Percentiles rank a stretch among this genome's conserved stretches.
These are phyloP conservation scores for Ceriops tagal DNA, from an alignment of 345 rosid genomes.

Conservation along the genomic window DNA sequence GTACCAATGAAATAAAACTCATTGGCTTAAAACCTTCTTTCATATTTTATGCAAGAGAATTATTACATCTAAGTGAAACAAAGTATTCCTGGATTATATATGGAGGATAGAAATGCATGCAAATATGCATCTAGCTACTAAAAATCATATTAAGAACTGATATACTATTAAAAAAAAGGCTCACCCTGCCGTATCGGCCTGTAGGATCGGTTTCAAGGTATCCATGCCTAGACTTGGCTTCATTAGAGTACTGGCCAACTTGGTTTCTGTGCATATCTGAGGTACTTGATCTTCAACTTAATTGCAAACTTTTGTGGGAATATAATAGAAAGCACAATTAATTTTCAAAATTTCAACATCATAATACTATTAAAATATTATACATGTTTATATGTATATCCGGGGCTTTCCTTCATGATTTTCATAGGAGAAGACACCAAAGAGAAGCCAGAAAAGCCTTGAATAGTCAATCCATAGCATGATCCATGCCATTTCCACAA, in stretches of 20 bases:
- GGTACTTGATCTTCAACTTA: background rate
- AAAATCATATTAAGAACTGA: background rate
- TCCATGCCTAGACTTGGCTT: slow-evolving; percentile 17
- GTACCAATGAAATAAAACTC: too few relatives aligned
- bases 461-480: slow-evolving; percentile 33
- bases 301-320: background rate
- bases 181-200: slow-evolving; percentile 51
- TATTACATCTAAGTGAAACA: background rate
- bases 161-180: slow-evolving; percentile 3
- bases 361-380: background rate
- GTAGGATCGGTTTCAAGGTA: slow-evolving; percentile 42
- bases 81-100: background rate
- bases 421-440: slow-evolving; percentile 37
- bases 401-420: slow-evolving; percentile 38
- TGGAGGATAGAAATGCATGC: background rate
- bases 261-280: slow-evolving; percentile 26
- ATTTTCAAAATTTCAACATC: background rate
- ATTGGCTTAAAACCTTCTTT: background rate
- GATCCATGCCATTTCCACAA: slow-evolving; percentile 31
- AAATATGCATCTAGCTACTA: background rate
- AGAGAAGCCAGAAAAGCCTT: slow-evolving; percentile 32
- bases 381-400: slow-evolving; percentile 3
- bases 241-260: slow-evolving; percentile 13
- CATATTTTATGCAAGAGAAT: background rate
- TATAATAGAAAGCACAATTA: background rate